Conservation (phyloP, 1,139 yeast genomes). For the Kluyveromyces sp. region DNA sequence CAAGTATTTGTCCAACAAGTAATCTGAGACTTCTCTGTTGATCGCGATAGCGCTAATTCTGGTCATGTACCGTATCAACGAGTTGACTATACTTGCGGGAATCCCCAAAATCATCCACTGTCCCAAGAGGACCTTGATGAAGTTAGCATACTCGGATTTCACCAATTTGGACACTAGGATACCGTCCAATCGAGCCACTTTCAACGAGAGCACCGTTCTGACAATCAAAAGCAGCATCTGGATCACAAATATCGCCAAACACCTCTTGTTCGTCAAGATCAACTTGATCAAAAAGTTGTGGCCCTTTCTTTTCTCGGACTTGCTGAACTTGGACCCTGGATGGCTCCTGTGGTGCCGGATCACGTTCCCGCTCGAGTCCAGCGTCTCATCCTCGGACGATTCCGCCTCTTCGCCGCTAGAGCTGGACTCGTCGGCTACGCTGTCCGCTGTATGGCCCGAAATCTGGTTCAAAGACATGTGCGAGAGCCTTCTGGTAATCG, state of each 20-base stretch:
- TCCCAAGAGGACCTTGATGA: constrained; percentile 50
- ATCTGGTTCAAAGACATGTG: constrained; percentile 6
- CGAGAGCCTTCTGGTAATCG: constrained; percentile 3
- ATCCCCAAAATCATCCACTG: constrained; percentile 83
- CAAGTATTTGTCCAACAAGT: constrained; percentile 45
- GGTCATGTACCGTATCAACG: constrained; percentile 66
- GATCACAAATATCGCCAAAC: constrained; percentile 36
- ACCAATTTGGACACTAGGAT: constrained; percentile 76
- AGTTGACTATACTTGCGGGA: constrained; percentile 79
- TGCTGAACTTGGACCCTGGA: constrained; percentile 1
- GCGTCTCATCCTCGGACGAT: constrained; percentile 8
- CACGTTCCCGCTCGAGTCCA: background rate
- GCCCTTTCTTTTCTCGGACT: constrained; percentile 6
- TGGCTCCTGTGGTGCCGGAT: background rate
- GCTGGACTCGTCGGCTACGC: constrained; percentile 5
- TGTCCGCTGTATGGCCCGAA: background rate
- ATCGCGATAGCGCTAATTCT: constrained; percentile 59
- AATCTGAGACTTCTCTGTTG: constrained; percentile 57
- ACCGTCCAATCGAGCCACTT: constrained; percentile 86
- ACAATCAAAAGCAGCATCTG: constrained; percentile 59
- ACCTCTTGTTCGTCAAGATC: constrained; percentile 26
- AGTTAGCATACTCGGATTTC: constrained; percentile 57
- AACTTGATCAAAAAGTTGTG: constrained; percentile 22
- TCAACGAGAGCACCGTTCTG: constrained; percentile 70
- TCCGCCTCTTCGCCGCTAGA: constrained; percentile 9